Evolutionary conservation across 2,329 filamentous ascomycete genomes (phyloP), one percentile per base, ranked within the genome.

Genomic region (Colletotrichum tanaceti): DNA sequence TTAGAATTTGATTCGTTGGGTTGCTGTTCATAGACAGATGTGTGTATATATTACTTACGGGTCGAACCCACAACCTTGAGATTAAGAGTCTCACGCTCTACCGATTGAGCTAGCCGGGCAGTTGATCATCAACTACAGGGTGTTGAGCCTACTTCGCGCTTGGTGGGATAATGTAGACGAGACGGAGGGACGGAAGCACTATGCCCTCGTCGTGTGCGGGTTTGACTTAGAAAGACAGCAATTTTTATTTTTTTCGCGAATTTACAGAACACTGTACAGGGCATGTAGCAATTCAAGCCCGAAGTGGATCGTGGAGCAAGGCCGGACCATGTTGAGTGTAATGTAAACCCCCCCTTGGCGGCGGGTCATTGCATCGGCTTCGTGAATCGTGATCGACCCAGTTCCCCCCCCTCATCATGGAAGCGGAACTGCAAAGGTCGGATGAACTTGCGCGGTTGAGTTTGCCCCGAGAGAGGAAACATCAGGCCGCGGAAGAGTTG

Each of bases 21-120:
- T 7, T 28, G n/a, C n/a, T n/a, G 1, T n/a, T 14, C 0, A 10
- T 2, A 4, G 7, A n/a, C 2, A 9, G 4, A 7, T 6, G 3
- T 11, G n/a, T n/a, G n/a, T n/a, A n/a, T n/a, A n/a, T n/a, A 24
- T 11, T 11, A 22, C 46, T 52, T 35, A 60, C 58, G 62, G 69
- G 58, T 84, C 83, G 83, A 85, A 86, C 85, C 82, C 82, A 80
- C 82, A 85, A 81, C 82, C 83, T 85, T 84, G 81, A 85, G 83
- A 84, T 85, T 86, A 86, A 87, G 88, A 90, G 88, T 89, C 88
- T 89, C 84, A 90, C 88, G 88, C 87, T 90, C 88, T 90, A 90
- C 86, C 86, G 85, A 89, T 89, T 88, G 86, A 89, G 86, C 86
- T 88, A 89, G 83, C 84, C 84, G 81, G 83, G 84, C 47, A 54